phyloP scores from a whole-genome alignment of 2,329 filamentous ascomycete genomes.

The Paramyrothecium sp. region DNA sequence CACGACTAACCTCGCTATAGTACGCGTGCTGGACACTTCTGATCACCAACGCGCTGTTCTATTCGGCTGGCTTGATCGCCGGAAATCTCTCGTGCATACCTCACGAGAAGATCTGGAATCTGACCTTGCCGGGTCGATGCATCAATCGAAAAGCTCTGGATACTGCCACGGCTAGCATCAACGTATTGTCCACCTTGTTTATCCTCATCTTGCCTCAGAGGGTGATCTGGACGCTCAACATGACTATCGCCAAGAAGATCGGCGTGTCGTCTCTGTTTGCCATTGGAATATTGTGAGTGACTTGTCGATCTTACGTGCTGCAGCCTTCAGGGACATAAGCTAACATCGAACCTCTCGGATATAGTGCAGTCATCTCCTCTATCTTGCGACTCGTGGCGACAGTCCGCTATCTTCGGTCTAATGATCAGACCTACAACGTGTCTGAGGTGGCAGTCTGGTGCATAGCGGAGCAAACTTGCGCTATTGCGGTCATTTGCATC shows the following conservation, averaged over 20 bases:
- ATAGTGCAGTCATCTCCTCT: no score
- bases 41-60: neutral
- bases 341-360: no score
- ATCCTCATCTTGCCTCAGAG: slow-evolving; percentile 5
- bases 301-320: no score
- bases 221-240: slow-evolving; percentile 5
- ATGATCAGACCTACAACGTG: no score
- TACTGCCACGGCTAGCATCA: neutral
- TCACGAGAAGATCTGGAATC: neutral
- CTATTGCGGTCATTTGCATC: no score
- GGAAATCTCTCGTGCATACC: neutral
- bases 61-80: neutral
- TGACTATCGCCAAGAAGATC: neutral
- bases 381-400: no score
- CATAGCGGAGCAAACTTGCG: no score
- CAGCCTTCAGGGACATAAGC: no score
- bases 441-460: no score
- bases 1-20: neutral
- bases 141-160: neutral
- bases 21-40: neutral
- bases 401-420: no score
- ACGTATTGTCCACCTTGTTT: neutral
- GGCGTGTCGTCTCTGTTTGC: slow-evolving; percentile 5
- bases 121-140: neutral
- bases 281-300: slow-evolving; percentile 3